These are phyloP conservation scores for Singerocomus inundabilis DNA, from an alignment of 1,284 basidiomycete species.

Conservation along the genomic window DNA sequence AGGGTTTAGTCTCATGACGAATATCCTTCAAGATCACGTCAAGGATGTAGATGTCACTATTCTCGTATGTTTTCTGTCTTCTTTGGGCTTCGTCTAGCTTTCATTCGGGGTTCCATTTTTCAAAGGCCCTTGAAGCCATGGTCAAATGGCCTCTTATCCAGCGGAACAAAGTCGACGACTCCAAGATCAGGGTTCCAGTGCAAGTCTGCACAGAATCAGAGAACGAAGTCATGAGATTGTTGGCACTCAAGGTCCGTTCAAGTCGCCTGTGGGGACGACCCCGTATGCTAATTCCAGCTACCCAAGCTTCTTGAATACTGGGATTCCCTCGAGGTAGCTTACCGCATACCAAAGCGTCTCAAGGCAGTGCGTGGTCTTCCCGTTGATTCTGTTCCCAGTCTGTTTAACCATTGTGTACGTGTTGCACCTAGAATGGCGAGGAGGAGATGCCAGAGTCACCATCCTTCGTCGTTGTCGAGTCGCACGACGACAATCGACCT, in stretches of 20 bases:
- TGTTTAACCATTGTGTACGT: not conserved
- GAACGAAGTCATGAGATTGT: slow-evolving; percentile 51
- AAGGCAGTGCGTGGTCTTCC: slow-evolving; percentile 41
- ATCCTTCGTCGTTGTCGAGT: slow-evolving; percentile 15
- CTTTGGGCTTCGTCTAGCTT: not conserved
- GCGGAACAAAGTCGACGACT: slow-evolving; percentile 93
- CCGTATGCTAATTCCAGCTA: slow-evolving; percentile 1
- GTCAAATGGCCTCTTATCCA: slow-evolving; percentile 80
- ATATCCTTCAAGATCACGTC: slow-evolving; percentile 78
- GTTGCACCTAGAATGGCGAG: slow-evolving; percentile 29
- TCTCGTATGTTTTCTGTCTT: slow-evolving; percentile 47
- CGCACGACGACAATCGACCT: slow-evolving; percentile 31
- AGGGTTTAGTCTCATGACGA: slow-evolving; percentile 91
- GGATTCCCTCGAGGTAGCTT: slow-evolving; percentile 72
- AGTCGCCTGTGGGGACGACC: not conserved
- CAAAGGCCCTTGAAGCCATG: slow-evolving; percentile 75
- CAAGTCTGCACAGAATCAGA: slow-evolving; percentile 52
- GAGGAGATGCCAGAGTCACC: slow-evolving; percentile 21
- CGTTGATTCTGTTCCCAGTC: not conserved
- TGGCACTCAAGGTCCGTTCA: slow-evolving; percentile 57
- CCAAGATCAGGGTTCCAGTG: slow-evolving; percentile 74
- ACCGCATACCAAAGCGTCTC: slow-evolving; percentile 80
- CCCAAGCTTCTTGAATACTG: slow-evolving; percentile 70
- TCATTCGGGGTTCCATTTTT: not conserved
- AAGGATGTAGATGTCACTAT: slow-evolving; percentile 73